phyloP scores from a whole-genome alignment of 2,329 filamentous ascomycete genomes.

The Paraphaeosphaeria minitans region DNA sequence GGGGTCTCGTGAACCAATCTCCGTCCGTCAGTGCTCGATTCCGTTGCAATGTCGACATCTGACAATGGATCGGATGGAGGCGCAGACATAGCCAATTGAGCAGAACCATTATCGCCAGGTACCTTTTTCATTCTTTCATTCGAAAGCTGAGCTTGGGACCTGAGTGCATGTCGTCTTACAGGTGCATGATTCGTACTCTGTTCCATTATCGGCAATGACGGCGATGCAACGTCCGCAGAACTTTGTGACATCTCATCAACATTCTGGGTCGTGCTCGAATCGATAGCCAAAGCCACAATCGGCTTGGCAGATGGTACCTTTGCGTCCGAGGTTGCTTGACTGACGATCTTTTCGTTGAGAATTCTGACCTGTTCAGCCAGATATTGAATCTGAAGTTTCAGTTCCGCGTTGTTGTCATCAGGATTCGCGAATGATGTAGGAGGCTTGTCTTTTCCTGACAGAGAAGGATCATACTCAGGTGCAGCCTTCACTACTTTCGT shows the following conservation, averaged over 20 bases:
- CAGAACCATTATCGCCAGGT: background rate
- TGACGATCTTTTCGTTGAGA: slow-evolving; percentile 14
- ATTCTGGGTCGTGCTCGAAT: background rate
- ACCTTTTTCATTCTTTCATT: background rate
- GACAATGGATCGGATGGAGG: background rate
- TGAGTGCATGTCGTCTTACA: background rate
- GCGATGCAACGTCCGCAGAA: background rate
- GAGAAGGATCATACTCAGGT: background rate
- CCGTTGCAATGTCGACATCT: background rate
- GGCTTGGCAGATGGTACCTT: too few species aligned
- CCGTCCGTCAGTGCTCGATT: slow-evolving; percentile 16
- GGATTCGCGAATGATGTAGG: background rate
- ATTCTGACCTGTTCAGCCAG: slow-evolving; percentile 22
- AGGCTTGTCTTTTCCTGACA: background rate
- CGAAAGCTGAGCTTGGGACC: background rate
- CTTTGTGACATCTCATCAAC: background rate
- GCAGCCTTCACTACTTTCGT: background rate
- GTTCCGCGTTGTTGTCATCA: background rate
- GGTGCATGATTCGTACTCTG: background rate
- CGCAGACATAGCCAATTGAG: background rate
- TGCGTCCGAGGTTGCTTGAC: background rate
- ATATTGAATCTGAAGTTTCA: slow-evolving; percentile 20
- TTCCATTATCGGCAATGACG: background rate
- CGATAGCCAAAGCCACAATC: too few species aligned
- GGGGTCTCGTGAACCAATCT: slow-evolving; percentile 21